Evolutionary conservation across 179 eudicot genomes (phyloP).

Genomic region (Carnegiea gigantea): DNA sequence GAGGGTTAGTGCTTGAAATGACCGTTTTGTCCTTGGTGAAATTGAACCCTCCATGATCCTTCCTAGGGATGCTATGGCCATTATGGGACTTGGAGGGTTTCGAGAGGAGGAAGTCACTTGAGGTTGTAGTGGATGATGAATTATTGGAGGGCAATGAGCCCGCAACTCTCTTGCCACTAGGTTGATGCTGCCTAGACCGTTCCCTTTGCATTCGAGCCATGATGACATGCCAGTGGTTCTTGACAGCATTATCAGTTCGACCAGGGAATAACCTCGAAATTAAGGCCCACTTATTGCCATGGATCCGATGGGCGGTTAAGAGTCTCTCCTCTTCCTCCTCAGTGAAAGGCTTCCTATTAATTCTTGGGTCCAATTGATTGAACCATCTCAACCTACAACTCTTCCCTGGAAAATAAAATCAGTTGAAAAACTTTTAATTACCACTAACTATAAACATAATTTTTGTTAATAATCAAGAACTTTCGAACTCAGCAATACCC

Average conservation of each 20-base stretch:
- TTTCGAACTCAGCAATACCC: background rate
- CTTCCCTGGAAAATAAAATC: constrained; percentile 45
- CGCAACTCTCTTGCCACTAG: background rate
- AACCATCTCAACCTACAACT: constrained; percentile 89
- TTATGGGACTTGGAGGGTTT: constrained; percentile 11
- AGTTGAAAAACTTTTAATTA: background rate
- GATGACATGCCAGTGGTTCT: constrained; percentile 84
- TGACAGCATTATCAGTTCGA: constrained; percentile 76
- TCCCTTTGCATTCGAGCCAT: constrained; percentile 60
- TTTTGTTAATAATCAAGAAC: background rate
- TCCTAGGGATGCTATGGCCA: constrained; percentile 6
- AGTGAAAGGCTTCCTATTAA: constrained; percentile 65
- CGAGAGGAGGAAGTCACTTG: constrained; percentile 18
- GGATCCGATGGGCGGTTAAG: constrained; percentile 65
- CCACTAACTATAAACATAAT: background rate
- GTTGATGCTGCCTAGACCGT: constrained; percentile 24
- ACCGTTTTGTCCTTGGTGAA: constrained; percentile 12
- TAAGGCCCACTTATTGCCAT: constrained; percentile 79
- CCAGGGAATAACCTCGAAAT: constrained; percentile 75
- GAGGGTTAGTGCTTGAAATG: constrained; percentile 10
- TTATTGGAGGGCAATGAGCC: constrained; percentile 12
- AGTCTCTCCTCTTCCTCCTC: constrained; percentile 76
- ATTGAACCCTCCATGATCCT: constrained; percentile 13
- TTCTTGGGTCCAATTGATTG: constrained; percentile 79
- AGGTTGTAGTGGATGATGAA: constrained; percentile 17